phyloP scores from a whole-genome alignment of 1,284 basidiomycete genomes.

The Sphagnurus paluster region DNA sequence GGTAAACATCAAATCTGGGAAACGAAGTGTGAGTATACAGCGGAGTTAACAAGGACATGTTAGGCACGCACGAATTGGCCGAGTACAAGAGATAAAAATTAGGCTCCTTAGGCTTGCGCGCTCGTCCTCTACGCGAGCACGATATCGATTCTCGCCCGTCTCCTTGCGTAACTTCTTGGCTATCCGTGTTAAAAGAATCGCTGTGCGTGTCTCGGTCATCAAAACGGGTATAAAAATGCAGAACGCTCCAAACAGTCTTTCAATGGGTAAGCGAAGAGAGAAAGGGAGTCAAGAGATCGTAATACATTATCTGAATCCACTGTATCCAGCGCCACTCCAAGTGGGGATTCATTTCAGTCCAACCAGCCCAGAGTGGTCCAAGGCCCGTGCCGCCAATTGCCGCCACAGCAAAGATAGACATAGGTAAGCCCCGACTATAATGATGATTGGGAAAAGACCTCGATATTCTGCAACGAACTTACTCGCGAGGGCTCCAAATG shows the following conservation, averaged over 20 bases:
- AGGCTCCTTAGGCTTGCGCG: constrained; percentile 51
- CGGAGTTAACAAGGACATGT: not conserved
- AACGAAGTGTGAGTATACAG: constrained; percentile 1
- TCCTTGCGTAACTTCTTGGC: constrained; percentile 61
- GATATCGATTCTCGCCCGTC: constrained; percentile 60
- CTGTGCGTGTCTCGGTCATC: constrained; percentile 64
- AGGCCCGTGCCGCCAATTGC: constrained; percentile 63
- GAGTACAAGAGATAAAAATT: constrained; percentile 66
- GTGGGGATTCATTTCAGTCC: constrained; percentile 62
- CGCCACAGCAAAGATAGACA: constrained; percentile 64
- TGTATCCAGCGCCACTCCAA: constrained; percentile 82
- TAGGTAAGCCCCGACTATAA: constrained; percentile 66
- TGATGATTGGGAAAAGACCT: not conserved
- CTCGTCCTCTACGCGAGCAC: constrained; percentile 66
- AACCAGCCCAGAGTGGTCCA: constrained; percentile 67
- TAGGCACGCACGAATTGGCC: constrained; percentile 58
- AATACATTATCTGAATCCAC: constrained; percentile 72
- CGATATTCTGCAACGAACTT: constrained; percentile 19
- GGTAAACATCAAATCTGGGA: constrained; percentile 60
- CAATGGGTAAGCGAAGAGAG: not conserved
- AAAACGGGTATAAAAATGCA: constrained; percentile 45
- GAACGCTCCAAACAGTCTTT: constrained; percentile 35
- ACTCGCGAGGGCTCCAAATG: constrained; percentile 66
- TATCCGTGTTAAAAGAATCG: constrained; percentile 59
- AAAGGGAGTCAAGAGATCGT: constrained; percentile 1